Evolutionary conservation across 768 basidiomycete genomes (phyloP).

Genomic region (Lepiota brunneoincarnata): DNA sequence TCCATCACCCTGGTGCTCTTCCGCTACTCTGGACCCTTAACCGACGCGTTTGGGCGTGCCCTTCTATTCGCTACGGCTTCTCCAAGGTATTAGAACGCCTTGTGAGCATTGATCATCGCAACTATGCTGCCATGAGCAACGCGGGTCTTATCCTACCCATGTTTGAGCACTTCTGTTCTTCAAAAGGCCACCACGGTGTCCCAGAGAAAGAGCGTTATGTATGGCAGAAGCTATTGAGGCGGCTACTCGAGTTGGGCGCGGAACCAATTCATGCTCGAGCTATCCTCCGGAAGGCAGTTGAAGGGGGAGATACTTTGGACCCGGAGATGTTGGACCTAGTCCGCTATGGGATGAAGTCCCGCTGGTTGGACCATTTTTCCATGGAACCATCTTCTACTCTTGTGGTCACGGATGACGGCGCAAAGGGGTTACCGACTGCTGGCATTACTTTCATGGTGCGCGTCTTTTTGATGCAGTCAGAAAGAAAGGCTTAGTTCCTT

Average conservation of each 20-base stretch:
- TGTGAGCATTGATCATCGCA: conserved; percentile 59
- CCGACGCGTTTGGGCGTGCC: conserved; percentile 3
- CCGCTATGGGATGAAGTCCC: conserved; percentile 65
- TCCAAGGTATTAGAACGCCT: conserved; percentile 66
- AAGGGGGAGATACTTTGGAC: conserved; percentile 49
- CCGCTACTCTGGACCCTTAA: conserved; percentile 52
- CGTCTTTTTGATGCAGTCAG: not conserved
- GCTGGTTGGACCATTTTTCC: conserved; percentile 79
- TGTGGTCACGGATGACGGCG: conserved; percentile 42
- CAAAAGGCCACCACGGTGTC: conserved; percentile 16
- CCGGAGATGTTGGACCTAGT: conserved; percentile 68
- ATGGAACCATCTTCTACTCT: conserved; percentile 57
- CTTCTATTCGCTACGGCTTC: conserved; percentile 46
- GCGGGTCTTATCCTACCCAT: conserved; percentile 53
- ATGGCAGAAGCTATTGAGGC: conserved; percentile 59
- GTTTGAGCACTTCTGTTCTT: conserved; percentile 42
- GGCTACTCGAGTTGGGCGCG: conserved; percentile 75
- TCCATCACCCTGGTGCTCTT: conserved; percentile 61
- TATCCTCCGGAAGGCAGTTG: conserved; percentile 59
- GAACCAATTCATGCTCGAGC: conserved; percentile 59
- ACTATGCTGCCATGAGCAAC: conserved; percentile 64
- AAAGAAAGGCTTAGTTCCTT: not conserved
- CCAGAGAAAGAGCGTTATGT: conserved; percentile 52
- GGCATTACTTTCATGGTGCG: conserved; percentile 76
- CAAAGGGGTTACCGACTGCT: conserved; percentile 49